Percentiles rank a stretch among this genome's conserved stretches.
These are phyloP conservation scores for Daedaleopsis sinensis DNA, from an alignment of 768 basidiomycete genomes.

Conservation along the genomic window DNA sequence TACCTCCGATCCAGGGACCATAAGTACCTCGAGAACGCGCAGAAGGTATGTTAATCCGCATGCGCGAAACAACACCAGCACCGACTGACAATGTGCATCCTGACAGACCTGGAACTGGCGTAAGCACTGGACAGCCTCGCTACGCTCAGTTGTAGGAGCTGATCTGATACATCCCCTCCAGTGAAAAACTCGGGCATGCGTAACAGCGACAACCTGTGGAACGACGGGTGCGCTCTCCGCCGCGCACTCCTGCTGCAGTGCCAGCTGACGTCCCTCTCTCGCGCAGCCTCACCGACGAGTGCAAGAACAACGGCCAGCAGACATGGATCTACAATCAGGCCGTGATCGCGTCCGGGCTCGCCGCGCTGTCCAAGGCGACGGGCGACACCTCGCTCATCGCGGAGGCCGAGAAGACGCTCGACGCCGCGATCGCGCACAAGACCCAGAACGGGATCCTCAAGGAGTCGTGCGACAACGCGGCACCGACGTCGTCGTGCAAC, in stretches of 20 bases:
- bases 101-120: slow-evolving; percentile 34
- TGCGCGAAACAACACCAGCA: slow-evolving; percentile 22
- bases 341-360: slow-evolving; percentile 57
- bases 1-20: slow-evolving; percentile 42
- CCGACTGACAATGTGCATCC: background rate
- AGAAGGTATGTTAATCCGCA: slow-evolving; percentile 43
- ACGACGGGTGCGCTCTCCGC: slow-evolving; percentile 40
- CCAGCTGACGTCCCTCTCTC: background rate
- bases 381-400: slow-evolving; percentile 13
- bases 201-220: slow-evolving; percentile 47
- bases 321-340: slow-evolving; percentile 66
- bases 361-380: slow-evolving; percentile 36
- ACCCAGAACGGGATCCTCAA: slow-evolving; percentile 16
- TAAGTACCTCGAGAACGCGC: slow-evolving; percentile 51
- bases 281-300: background rate
- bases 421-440: slow-evolving; percentile 17
- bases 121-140: slow-evolving; percentile 18
- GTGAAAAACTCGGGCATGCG: slow-evolving; percentile 50
- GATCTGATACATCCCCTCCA: slow-evolving; percentile 17
- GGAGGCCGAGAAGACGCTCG: slow-evolving; percentile 23
- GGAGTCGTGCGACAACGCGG: slow-evolving; percentile 25
- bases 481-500: slow-evolving; percentile 11
- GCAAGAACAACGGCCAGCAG: slow-evolving; percentile 37
- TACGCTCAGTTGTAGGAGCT: background rate
- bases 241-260: background rate